Evolutionary conservation across 192 early-diverging fungal species (phyloP), one percentile per base, ranked within the genome.

Genomic region (Bifiguratus adelaidae): DNA sequence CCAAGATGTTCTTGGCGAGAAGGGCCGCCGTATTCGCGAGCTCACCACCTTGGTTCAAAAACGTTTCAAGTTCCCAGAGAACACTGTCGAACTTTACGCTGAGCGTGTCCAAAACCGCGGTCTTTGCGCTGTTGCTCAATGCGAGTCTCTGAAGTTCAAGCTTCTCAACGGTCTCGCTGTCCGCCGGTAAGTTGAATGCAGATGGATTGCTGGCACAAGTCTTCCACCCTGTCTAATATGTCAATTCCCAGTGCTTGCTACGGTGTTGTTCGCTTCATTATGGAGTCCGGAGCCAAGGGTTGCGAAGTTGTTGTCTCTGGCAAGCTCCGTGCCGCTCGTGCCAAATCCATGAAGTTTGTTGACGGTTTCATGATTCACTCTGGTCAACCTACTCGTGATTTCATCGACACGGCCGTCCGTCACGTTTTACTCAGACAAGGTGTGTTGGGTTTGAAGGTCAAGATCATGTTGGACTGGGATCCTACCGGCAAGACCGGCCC

Each of bases 291-390:
- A 60, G 95, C 91, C 62, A 98, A 98, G 86, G 95, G 95, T 70
- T 91, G 88, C 73, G 95, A 98, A 71, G 95, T 98, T 48, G 78
- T 98, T 65, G 86, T 98, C 55, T 96, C 92, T 53, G 95, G 95
- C 56, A 98, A 98, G 86, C 85, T 98, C 58, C 92, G 95, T 74
- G 95, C 86, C 70, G 92, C 92, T 53, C 95, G 95, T 91, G 95
- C 95, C 72, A 98, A 98, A 89, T 82, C 95, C 47, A 95, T 96
- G 95, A 98, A 98, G 86, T 98, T 98, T 76, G 78, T 82, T 67
- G 92, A 96, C 61, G 95, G 95, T 56, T 96, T 98, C 85, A 95
- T 98, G 92, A 87, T 97, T 72, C 92, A 97, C 89, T 95, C 92
- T 67, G 95, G 95, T 78, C 86, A 96, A 71, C 95, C 95, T 69